These are phyloP conservation scores for Russula earlei DNA, from an alignment of 768 basidiomycete species.

Conservation along the genomic window DNA sequence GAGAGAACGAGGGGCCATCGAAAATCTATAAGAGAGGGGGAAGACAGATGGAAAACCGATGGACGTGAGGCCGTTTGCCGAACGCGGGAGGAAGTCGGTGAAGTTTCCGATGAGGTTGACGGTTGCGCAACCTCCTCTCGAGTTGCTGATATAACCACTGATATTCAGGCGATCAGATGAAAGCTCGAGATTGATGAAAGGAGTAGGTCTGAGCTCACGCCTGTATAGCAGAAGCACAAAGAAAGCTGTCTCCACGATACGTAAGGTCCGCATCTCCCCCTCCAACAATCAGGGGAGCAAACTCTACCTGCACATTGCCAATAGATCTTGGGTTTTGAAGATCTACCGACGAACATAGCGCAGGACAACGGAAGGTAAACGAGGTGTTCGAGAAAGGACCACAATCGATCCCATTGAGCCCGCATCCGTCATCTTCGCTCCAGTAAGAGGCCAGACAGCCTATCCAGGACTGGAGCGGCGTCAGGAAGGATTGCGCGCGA, in stretches of 20 bases:
- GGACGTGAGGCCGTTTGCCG: constrained; percentile 55
- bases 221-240: constrained; percentile 78
- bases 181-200: not conserved
- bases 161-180: not conserved
- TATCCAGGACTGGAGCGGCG: constrained; percentile 52
- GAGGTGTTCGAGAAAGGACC: constrained; percentile 50
- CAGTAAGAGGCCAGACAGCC: constrained; percentile 66
- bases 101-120: constrained; percentile 64
- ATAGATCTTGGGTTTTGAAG: constrained; percentile 68
- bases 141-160: constrained; percentile 57
- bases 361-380: constrained; percentile 76
- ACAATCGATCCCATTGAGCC: constrained; percentile 58
- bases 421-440: constrained; percentile 60
- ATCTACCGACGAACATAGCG: constrained; percentile 52
- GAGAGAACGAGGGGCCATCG: constrained; percentile 36
- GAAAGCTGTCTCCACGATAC: constrained; percentile 77
- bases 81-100: constrained; percentile 52
- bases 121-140: constrained; percentile 68
- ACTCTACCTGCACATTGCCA: constrained; percentile 54
- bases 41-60: constrained; percentile 68
- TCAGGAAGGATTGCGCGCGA: constrained; percentile 63
- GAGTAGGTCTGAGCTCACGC: constrained; percentile 38
- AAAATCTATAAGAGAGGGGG: constrained; percentile 59
- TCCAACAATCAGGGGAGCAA: constrained; percentile 72
- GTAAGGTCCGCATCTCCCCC: constrained; percentile 65